Evolutionary conservation across 2,329 filamentous ascomycete species (phyloP), one percentile per base, ranked within the genome.

Genomic region (Neophaeococcomyces aloes): DNA sequence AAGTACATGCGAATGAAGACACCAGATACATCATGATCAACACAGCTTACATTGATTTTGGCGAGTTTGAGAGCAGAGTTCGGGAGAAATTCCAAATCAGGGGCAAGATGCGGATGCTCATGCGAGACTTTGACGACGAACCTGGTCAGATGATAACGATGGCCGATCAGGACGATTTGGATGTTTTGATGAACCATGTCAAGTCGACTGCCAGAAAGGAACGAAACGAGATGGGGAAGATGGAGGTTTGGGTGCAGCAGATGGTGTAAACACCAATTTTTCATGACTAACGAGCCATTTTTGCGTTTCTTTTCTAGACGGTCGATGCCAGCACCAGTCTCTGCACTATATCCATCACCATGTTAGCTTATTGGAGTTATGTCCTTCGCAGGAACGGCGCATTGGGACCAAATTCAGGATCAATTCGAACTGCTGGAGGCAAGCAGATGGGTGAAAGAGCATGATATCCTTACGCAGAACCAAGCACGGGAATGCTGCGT

Each of bases 131-230:
- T 17, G 39, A 42, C 19, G 72, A 81, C 44, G 45, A 48, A 15
- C 47, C 50, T 34, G 83, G 83, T 2, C 89, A 96, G 58, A 89
- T 95, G 83, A 93, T 98, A 58, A 95, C 89, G 25, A 82, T 98
- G 77, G 87, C 83, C 23, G 91, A 98, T 62, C 86, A 95, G 63
- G 91, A 98, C 58, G 91, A 98, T 66, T 66, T 95, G 50, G 88
- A 96, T 39, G 84, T 95, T 78, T 79, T 86, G 21, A 72, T 96
- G 42, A 74, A 76, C 61, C 75, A 70, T 36, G 79, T 81, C 5
- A 84, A 78, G 62, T 74, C 75, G 38, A 67, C 69, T 47, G 87
- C 83, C 37, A 77, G 72, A 65, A 83, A 76, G 62, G 82, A 89
- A 59, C 76, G 79, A 56, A 72, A 74, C 50, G 88, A 94, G 50